phyloP scores from a whole-genome alignment of 148 eudicot genomes.

The Rhododendron vialii region DNA sequence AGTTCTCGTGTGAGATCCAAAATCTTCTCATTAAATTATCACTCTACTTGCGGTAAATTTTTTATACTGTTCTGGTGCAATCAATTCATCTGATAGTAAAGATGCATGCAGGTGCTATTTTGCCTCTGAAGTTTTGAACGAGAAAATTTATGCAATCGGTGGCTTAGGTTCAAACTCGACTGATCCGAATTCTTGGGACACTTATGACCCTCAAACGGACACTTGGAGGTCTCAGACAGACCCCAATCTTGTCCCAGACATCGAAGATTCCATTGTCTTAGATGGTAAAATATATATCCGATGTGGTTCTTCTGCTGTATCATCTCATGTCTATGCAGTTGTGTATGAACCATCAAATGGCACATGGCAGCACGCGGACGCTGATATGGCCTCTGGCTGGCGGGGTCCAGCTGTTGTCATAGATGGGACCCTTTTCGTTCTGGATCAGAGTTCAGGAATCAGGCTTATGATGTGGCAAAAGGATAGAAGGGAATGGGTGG shows the following conservation, averaged over 20 bases:
- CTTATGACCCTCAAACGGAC: constrained; percentile 40
- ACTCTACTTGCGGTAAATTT: not conserved
- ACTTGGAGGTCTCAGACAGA: constrained; percentile 59
- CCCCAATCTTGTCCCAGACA: constrained; percentile 51
- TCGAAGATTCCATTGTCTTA: constrained; percentile 60
- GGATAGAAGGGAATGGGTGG: constrained; percentile 55
- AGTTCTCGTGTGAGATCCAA: not conserved
- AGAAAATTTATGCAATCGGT: constrained; percentile 76
- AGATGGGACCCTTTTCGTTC: constrained; percentile 49
- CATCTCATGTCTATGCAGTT: constrained; percentile 50
- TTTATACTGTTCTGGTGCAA: not conserved
- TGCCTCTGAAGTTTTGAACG: constrained; percentile 61
- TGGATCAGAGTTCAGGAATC: constrained; percentile 74
- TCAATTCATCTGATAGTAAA: constrained; percentile 5
- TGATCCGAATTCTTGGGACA: constrained; percentile 68
- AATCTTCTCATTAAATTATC: not conserved
- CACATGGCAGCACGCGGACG: constrained; percentile 57
- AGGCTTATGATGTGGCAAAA: constrained; percentile 72
- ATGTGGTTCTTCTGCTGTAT: constrained; percentile 48
- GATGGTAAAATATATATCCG: constrained; percentile 60
- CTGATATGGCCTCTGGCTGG: constrained; percentile 70
- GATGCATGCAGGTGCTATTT: constrained; percentile 66
- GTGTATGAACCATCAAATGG: constrained; percentile 57
- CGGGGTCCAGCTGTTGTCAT: constrained; percentile 67
- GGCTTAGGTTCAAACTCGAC: constrained; percentile 58